Percentiles rank a stretch among this genome's conserved stretches.
phyloP scores from a whole-genome alignment of 805 yeast species.

The Vanderwaltozyma polyspora region DNA sequence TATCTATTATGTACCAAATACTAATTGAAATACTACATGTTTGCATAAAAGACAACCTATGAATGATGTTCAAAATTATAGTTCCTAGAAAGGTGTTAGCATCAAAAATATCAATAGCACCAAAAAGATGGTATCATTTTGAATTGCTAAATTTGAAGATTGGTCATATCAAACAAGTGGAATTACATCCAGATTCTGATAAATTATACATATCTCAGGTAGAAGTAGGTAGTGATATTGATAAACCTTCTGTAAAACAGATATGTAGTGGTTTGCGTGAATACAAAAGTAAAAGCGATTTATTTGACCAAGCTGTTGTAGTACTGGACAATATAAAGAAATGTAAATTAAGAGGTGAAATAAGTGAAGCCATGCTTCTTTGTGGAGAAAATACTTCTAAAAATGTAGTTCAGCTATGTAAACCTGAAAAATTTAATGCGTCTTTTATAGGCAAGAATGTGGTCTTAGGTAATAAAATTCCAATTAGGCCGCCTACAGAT shows the following conservation, averaged over 20 bases:
- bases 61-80: too few species aligned
- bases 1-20: too few species aligned
- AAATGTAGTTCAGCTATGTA: constrained; percentile 7
- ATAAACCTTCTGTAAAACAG: constrained; percentile 9
- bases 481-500: constrained; percentile 2
- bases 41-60: too few species aligned
- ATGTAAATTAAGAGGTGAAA: constrained; percentile 50
- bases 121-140: constrained; percentile 7
- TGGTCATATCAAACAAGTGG: constrained; percentile 38
- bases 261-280: constrained; percentile 53
- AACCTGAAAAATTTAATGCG: constrained; percentile 4
- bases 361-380: constrained; percentile 53
- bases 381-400: constrained; percentile 36
- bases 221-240: constrained; percentile 12
- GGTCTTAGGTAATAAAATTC: constrained; percentile 3
- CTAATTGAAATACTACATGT: too few species aligned
- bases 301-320: constrained; percentile 36
- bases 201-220: constrained; percentile 47
- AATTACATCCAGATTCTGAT: constrained; percentile 46
- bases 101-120: too few species aligned
- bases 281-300: constrained; percentile 29
- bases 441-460: constrained; percentile 8
- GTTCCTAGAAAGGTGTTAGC: too few species aligned
- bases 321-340: constrained; percentile 49
- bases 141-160: constrained; percentile 29